These are phyloP conservation scores for Penicillium nordicum DNA, from an alignment of 2,329 filamentous ascomycete genomes.

Conservation along the genomic window DNA sequence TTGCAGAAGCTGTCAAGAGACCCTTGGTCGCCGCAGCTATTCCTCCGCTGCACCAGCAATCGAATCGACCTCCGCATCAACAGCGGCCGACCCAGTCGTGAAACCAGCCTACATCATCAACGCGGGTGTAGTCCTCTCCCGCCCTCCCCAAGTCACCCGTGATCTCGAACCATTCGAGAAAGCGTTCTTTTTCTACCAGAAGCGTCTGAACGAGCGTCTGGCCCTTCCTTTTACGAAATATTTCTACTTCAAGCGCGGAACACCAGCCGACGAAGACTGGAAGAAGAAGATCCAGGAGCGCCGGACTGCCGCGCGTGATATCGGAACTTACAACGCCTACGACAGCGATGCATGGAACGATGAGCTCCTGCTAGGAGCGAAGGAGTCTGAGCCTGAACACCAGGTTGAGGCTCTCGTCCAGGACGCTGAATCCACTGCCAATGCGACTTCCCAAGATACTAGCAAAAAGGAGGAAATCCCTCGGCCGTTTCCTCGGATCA, in stretches of 20 bases:
- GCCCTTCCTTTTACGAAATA: constrained; percentile 81
- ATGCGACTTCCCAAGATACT: constrained; percentile 39
- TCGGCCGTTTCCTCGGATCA: constrained; percentile 65
- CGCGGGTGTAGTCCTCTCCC: constrained; percentile 77
- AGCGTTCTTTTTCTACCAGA: constrained; percentile 94
- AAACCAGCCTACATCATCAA: constrained; percentile 47
- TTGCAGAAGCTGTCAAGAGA: constrained; percentile 45
- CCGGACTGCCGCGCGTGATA: constrained; percentile 73
- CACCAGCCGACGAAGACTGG: constrained; percentile 82
- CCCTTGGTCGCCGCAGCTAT: constrained; percentile 40
- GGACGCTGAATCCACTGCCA: constrained; percentile 62
- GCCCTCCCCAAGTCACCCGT: constrained; percentile 81
- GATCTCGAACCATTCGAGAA: constrained; percentile 84
- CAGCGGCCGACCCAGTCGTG: constrained; percentile 27
- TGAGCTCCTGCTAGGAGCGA: constrained; percentile 74
- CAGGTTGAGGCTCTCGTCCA: constrained; percentile 67
- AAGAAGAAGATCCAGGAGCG: constrained; percentile 78
- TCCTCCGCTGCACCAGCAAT: constrained; percentile 39
- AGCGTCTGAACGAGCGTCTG: constrained; percentile 89
- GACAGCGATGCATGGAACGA: constrained; percentile 81
- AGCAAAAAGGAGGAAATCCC: constrained; percentile 64
- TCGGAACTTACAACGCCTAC: constrained; percentile 78
- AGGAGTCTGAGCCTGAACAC: constrained; percentile 60
- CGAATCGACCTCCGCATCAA: constrained; percentile 35
- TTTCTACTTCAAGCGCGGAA: constrained; percentile 94